Conservation (phyloP, 768 basidiomycete species). For the Mrakia gelida region DNA sequence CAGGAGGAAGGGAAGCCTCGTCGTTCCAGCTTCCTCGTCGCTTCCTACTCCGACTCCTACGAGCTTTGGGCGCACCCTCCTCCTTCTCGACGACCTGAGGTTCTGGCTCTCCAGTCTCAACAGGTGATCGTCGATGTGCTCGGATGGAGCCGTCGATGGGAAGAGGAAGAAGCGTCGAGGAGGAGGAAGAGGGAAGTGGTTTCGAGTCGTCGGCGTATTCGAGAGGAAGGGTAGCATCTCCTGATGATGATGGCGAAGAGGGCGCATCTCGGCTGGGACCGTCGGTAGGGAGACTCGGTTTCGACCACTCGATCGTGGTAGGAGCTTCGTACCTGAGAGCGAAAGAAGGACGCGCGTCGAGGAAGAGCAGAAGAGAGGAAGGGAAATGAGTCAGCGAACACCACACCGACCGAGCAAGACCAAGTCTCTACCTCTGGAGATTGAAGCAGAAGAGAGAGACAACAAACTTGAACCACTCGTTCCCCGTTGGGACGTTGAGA, state of each 20-base stretch:
- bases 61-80: not conserved
- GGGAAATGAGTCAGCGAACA: not conserved
- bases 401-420: not conserved
- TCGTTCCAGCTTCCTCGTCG: slow-evolving; percentile 10
- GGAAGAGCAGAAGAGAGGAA: too few relatives aligned
- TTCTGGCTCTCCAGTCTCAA: too few relatives aligned
- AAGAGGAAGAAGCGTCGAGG: not conserved
- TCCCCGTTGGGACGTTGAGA: slow-evolving; percentile 3
- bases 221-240: too few relatives aligned
- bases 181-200: not conserved
- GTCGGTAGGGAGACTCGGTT: not conserved
- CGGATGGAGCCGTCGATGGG: too few relatives aligned
- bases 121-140: too few relatives aligned
- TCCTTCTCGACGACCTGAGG: not conserved
- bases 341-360: not conserved
- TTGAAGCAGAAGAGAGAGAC: not conserved
- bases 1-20: slow-evolving; percentile 4
- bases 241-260: not conserved
- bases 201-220: too few relatives aligned
- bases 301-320: not conserved
- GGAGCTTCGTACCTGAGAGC: slow-evolving; percentile 20
- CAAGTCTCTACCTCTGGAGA: not conserved
- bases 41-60: not conserved
- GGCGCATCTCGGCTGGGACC: not conserved
- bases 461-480: slow-evolving; percentile 27